phyloP scores from a whole-genome alignment of 2,329 filamentous ascomycete genomes.

The Amphichorda felina region DNA sequence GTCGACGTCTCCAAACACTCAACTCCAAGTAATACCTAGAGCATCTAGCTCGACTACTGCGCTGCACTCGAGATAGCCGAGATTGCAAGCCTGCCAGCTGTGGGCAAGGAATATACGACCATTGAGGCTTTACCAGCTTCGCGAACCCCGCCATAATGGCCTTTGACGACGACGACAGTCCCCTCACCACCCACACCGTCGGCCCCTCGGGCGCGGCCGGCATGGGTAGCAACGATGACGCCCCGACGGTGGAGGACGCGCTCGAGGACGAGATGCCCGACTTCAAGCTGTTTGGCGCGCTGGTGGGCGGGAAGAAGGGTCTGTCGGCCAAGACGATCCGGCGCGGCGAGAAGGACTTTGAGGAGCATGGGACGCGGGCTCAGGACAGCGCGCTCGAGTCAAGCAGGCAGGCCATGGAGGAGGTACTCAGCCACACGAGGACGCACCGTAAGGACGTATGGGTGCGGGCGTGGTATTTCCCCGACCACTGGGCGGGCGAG shows the following conservation, averaged over 20 bases:
- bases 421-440: conserved; percentile 68
- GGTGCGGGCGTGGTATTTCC: conserved; percentile 63
- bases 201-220: neutral
- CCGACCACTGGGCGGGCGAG: conserved; percentile 32
- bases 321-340: conserved; percentile 58
- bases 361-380: conserved; percentile 75
- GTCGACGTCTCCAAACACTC: too few relatives aligned
- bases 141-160: conserved; percentile 16
- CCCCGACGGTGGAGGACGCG: conserved; percentile 37
- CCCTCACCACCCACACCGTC: conserved; percentile 9
- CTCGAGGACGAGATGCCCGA: conserved; percentile 75
- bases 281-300: conserved; percentile 58
- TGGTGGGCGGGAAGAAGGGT: conserved; percentile 34
- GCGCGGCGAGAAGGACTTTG: conserved; percentile 94
- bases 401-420: conserved; percentile 79
- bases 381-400: conserved; percentile 70
- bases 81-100: too few relatives aligned
- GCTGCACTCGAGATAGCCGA: too few relatives aligned
- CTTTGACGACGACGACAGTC: conserved; percentile 32
- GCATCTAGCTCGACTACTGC: too few relatives aligned
- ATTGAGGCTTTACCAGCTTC: too few relatives aligned
- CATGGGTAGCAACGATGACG: conserved; percentile 12
- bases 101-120: too few relatives aligned
- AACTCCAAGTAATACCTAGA: too few relatives aligned
- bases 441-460: conserved; percentile 58